Evolutionary conservation across 495 filamentous ascomycete genomes (phyloP).

Genomic region (Xylaria sp.): DNA sequence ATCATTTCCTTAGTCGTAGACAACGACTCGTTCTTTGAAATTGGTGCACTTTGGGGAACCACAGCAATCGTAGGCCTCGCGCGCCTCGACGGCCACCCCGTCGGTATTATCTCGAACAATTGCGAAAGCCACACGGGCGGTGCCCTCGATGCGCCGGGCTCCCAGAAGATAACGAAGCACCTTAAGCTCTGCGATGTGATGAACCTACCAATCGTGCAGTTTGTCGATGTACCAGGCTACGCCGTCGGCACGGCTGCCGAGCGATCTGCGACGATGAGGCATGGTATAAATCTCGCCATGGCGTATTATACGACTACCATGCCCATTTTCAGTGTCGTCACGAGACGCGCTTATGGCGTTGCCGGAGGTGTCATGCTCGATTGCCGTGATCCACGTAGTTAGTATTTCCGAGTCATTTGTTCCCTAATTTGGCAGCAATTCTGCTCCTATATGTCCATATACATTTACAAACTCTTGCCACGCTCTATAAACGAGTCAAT

Average conservation of each 20-base stretch:
- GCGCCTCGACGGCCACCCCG: conserved; percentile 59
- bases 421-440: too few species aligned
- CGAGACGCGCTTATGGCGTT: conserved; percentile 64
- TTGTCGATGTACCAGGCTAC: conserved; percentile 68
- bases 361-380: conserved; percentile 69
- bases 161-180: conserved; percentile 64
- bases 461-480: too few species aligned
- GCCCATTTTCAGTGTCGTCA: conserved; percentile 66
- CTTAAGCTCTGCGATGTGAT: conserved; percentile 70
- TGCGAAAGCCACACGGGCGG: conserved; percentile 65
- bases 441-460: too few species aligned
- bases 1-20: conserved; percentile 66
- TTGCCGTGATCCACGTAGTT: conserved; percentile 63
- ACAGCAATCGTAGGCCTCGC: conserved; percentile 67
- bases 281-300: conserved; percentile 64
- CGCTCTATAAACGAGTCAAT: too few species aligned
- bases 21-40: conserved; percentile 64
- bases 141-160: conserved; percentile 64
- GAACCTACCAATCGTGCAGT: conserved; percentile 68
- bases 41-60: conserved; percentile 66
- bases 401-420: too few species aligned
- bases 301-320: conserved; percentile 66
- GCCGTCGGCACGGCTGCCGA: conserved; percentile 69
- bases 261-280: conserved; percentile 67
- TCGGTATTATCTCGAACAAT: conserved; percentile 64